Evolutionary conservation across 2,329 filamentous ascomycete genomes (phyloP).

Genomic region (Fusarium poae): DNA sequence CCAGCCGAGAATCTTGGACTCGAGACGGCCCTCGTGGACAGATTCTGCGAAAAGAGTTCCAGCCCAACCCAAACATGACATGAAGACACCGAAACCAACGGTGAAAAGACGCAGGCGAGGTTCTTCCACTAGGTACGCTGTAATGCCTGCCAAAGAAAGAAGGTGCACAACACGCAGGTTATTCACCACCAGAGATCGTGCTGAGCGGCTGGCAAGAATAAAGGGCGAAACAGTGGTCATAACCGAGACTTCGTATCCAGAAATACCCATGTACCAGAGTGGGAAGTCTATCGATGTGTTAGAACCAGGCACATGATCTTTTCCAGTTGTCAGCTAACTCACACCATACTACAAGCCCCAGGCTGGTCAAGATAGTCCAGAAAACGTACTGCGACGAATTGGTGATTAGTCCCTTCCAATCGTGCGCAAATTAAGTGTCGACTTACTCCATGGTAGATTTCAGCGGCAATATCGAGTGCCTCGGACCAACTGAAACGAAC

Average conservation of each 20-base stretch:
- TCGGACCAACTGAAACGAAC: constrained; percentile 79
- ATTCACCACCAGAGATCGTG: constrained; percentile 76
- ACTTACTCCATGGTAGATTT: constrained; percentile 91
- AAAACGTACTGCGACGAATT: constrained; percentile 79
- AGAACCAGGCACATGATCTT: constrained; percentile 20
- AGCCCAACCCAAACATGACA: constrained; percentile 86
- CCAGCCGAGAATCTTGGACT: constrained; percentile 85
- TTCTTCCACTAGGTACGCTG: constrained; percentile 80
- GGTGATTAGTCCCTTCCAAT: constrained; percentile 25
- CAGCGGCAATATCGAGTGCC: constrained; percentile 83
- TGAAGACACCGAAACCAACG: constrained; percentile 83
- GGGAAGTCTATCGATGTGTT: constrained; percentile 77
- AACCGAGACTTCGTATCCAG: constrained; percentile 91
- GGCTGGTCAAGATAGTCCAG: constrained; percentile 92
- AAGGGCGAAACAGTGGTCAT: constrained; percentile 87
- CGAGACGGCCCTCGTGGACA: constrained; percentile 78
- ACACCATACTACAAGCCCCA: constrained; percentile 95
- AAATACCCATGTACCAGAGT: constrained; percentile 99
- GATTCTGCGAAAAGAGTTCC: constrained; percentile 85
- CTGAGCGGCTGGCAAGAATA: constrained; percentile 76
- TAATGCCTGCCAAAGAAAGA: constrained; percentile 80
- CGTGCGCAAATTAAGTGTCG: not conserved
- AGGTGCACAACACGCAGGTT: constrained; percentile 80
- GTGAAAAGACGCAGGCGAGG: constrained; percentile 83
- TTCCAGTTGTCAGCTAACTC: constrained; percentile 58